Percentiles rank a stretch among this genome's conserved stretches.
phyloP scores from a whole-genome alignment of 2,329 filamentous ascomycete genomes.

The Talaromyces piceae region DNA sequence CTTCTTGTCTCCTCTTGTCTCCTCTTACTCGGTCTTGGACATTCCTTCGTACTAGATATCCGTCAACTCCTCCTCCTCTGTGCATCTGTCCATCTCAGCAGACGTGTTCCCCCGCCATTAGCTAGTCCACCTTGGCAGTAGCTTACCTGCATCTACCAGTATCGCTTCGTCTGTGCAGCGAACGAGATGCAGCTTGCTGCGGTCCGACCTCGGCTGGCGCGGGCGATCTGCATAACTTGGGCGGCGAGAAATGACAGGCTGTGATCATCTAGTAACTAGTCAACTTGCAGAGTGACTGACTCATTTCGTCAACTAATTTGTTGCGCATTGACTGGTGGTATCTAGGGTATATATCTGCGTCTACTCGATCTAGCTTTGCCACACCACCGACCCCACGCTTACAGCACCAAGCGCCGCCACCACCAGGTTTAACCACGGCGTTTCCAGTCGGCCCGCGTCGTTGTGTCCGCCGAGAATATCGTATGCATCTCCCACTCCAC shows the following conservation, averaged over 20 bases:
- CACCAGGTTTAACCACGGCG: not conserved
- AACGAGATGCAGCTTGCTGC: not conserved
- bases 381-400: not conserved
- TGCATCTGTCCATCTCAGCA: not conserved
- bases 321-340: too few species aligned
- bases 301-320: too few species aligned
- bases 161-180: not conserved
- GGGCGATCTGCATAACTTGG: not conserved
- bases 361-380: not conserved
- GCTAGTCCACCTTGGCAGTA: not conserved
- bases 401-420: not conserved
- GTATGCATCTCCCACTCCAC: conserved; percentile 9
- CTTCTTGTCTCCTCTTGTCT: too few species aligned
- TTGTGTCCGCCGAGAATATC: conserved; percentile 12
- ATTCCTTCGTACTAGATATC: too few species aligned
- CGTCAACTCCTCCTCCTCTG: not conserved
- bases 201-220: not conserved
- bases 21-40: too few species aligned
- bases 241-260: not conserved
- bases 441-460: not conserved
- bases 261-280: too few species aligned
- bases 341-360: not conserved
- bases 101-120: not conserved
- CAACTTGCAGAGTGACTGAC: too few species aligned
- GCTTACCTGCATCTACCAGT: not conserved